Evolutionary conservation across 2,329 filamentous ascomycete genomes (phyloP).

Genomic region (Curvularia eragrostidis): DNA sequence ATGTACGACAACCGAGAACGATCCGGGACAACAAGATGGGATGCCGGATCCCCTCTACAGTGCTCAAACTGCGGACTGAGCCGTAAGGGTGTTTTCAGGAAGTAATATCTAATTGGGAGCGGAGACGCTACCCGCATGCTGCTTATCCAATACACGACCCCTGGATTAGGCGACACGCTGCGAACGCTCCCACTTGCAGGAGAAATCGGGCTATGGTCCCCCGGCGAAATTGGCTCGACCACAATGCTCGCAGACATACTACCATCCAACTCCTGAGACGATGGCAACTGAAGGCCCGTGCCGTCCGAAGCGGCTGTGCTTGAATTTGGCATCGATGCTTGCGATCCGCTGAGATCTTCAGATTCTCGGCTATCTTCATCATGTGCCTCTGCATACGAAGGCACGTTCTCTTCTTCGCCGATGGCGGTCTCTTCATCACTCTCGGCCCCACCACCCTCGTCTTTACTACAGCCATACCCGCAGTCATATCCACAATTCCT

Average conservation of each 20-base stretch:
- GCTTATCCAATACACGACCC: slow-evolving; percentile 25
- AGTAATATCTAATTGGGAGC: slow-evolving; percentile 29
- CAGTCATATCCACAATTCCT: slow-evolving; percentile 35
- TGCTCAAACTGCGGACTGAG: slow-evolving; percentile 40
- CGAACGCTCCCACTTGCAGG: slow-evolving; percentile 19
- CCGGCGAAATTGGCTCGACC: slow-evolving; percentile 3
- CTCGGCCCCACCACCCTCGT: slow-evolving; percentile 21
- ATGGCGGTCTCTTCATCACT: slow-evolving; percentile 8
- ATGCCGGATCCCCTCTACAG: slow-evolving; percentile 36
- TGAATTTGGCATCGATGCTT: not conserved
- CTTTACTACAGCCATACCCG: slow-evolving; percentile 29
- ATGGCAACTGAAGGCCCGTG: not conserved
- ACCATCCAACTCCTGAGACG: slow-evolving; percentile 7
- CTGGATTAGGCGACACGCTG: slow-evolving; percentile 32
- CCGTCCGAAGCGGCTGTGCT: not conserved
- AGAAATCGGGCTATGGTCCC: slow-evolving; percentile 4
- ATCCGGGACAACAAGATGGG: slow-evolving; percentile 31
- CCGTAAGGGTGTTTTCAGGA: slow-evolving; percentile 35
- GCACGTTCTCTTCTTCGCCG: slow-evolving; percentile 4
- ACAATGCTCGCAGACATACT: slow-evolving; percentile 8
- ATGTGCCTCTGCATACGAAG: not conserved
- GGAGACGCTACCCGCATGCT: not conserved
- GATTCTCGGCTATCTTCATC: not conserved
- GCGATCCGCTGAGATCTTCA: not conserved
- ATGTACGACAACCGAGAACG: slow-evolving; percentile 13